Percentiles rank a stretch among this genome's conserved stretches.
Conservation (phyloP, 2,329 filamentous ascomycete genomes). For the Hawksworthiomyces lignivorus region DNA sequence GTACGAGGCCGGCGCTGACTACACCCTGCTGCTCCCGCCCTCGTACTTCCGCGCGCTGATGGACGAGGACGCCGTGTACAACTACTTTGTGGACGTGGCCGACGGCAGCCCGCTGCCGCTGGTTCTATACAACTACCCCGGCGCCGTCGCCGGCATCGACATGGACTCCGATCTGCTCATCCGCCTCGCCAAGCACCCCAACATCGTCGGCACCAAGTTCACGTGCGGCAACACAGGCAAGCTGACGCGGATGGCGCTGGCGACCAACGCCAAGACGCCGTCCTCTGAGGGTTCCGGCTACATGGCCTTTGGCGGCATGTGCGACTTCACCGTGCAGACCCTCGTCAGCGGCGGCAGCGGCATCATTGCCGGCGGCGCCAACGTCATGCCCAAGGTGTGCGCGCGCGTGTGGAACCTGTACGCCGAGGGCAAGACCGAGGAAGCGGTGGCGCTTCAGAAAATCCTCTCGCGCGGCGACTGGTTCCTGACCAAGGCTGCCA, state of each 20-base stretch:
- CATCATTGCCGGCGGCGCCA: conserved; percentile 79
- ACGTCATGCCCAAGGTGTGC: conserved; percentile 77
- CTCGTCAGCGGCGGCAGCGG: conserved; percentile 71
- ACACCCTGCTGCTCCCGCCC: conserved; percentile 70
- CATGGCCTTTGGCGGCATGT: conserved; percentile 82
- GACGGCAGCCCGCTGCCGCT: conserved; percentile 69
- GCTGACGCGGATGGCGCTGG: conserved; percentile 71
- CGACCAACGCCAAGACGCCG: conserved; percentile 63
- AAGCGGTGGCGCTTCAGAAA: conserved; percentile 69
- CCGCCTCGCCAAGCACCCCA: conserved; percentile 68
- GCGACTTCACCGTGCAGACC: conserved; percentile 80
- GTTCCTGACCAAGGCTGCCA: conserved; percentile 73
- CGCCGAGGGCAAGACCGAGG: conserved; percentile 61
- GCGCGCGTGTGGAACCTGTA: conserved; percentile 73
- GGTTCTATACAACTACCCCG: conserved; percentile 86
- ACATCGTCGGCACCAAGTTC: conserved; percentile 85
- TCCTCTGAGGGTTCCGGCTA: conserved; percentile 54
- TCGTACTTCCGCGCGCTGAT: conserved; percentile 75
- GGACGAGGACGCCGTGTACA: conserved; percentile 64
- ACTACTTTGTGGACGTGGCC: conserved; percentile 53
- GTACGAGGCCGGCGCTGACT: conserved; percentile 65
- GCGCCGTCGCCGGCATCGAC: conserved; percentile 78
- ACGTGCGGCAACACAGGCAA: conserved; percentile 89
- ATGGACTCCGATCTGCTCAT: conserved; percentile 86
- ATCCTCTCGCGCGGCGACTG: conserved; percentile 73